A percentile compares a stretch with the other conserved stretches of the same genome.
Conservation (phyloP, 345 rosid species). For the Leavenworthia alabamica region DNA sequence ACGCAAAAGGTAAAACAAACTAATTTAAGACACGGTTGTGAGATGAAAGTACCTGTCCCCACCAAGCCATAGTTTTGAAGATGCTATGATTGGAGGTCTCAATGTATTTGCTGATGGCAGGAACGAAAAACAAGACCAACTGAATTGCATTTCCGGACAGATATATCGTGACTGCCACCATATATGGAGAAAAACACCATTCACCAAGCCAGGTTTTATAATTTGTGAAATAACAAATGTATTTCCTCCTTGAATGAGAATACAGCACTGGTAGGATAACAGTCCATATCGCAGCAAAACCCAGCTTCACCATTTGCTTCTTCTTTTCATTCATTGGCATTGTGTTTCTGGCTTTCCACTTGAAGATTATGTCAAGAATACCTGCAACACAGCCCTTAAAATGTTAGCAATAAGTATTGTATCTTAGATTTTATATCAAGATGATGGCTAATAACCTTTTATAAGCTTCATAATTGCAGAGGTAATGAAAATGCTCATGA, state of each 20-base stretch:
- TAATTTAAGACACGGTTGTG: not conserved
- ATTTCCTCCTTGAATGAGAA: conserved; percentile 67
- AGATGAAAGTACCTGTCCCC: conserved; percentile 61
- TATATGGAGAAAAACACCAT: conserved; percentile 74
- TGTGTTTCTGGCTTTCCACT: conserved; percentile 70
- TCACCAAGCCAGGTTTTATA: conserved; percentile 71
- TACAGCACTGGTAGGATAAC: conserved; percentile 70
- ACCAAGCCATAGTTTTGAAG: conserved; percentile 58
- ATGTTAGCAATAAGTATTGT: conserved; percentile 8
- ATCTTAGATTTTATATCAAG: not conserved
- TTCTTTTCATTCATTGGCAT: conserved; percentile 56
- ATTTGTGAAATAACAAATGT: conserved; percentile 61
- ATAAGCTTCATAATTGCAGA: conserved; percentile 70
- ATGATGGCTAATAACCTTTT: conserved; percentile 44
- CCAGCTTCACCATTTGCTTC: conserved; percentile 64
- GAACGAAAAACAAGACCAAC: conserved; percentile 80
- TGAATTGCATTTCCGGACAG: conserved; percentile 60
- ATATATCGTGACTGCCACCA: conserved; percentile 77
- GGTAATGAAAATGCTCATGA: conserved; percentile 88
- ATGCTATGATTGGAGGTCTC: conserved; percentile 66
- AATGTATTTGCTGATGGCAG: conserved; percentile 68
- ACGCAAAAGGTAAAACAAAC: conserved; percentile 13
- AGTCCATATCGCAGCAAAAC: conserved; percentile 66
- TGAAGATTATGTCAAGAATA: conserved; percentile 68
- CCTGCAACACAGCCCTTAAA: conserved; percentile 42